Evolutionary conservation across 768 basidiomycete genomes (phyloP), one percentile per base, ranked within the genome.

Genomic region (Rhodotorula sphaerocarpa): DNA sequence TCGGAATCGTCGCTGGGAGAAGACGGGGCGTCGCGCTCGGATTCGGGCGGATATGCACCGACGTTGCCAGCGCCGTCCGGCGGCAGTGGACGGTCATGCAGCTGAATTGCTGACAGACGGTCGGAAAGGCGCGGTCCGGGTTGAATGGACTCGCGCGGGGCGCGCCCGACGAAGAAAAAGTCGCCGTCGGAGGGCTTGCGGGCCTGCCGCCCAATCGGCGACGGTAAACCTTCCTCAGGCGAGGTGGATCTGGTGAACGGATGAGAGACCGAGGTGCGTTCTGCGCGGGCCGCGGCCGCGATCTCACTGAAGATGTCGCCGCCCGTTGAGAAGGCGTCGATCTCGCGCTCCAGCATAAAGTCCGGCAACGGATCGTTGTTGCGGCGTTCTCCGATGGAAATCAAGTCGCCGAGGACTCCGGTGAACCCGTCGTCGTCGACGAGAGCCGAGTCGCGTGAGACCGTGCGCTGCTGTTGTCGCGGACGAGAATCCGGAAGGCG

Each of bases 1-100:
- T 90, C 88, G 15, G 87, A 89, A 71, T 84, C 83, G 36, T 84
- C 81, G 72, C 87, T 87, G 56, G 81, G 75, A 55, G 41, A 44
- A 33, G 46, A 7, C 14, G 33, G 21, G 18, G 21, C 43, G 30
- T 42, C 11, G n/a, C 15, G 36, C 31, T 25, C 33, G 34, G 10
- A 5, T 41, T 5, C 27, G 27, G 12, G 42, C 18, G 10, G 28
- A 30, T 3, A 2, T 1, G 12, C 23, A n/a, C n/a, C 36, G 46
- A 12, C 25, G 23, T 15, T 15, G 16, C 25, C 41, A n/a, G 44
- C 15, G 18, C 50, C 58, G n/a, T n/a, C n/a, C n/a, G n/a, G n/a
- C n/a, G n/a, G n/a, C n/a, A n/a, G n/a, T n/a, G n/a, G n/a, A n/a
- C n/a, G n/a, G n/a, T n/a, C n/a, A n/a, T n/a, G n/a, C n/a, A n/a